These are phyloP conservation scores for Metschnikowia rubicola DNA, from an alignment of 805 yeast genomes.

Conservation along the genomic window DNA sequence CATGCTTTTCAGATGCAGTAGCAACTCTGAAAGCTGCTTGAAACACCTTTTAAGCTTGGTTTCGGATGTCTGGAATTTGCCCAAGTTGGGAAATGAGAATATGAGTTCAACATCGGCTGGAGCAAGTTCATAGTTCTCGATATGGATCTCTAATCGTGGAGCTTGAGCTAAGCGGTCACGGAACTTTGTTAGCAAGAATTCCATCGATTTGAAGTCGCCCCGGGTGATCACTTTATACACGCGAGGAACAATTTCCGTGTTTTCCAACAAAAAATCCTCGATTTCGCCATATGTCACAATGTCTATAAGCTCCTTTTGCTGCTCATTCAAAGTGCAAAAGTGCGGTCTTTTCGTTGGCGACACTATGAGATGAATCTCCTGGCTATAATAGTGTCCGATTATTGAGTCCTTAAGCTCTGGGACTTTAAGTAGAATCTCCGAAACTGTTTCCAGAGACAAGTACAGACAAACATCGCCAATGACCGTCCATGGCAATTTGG, in stretches of 20 bases:
- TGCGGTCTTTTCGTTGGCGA: slow-evolving; percentile 29
- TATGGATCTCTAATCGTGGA: slow-evolving; percentile 23
- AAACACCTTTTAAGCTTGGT: slow-evolving; percentile 17
- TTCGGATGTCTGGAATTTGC: slow-evolving; percentile 29
- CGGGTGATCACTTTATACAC: slow-evolving; percentile 28
- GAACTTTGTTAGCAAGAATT: slow-evolving; percentile 22
- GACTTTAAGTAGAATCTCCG: slow-evolving; percentile 11
- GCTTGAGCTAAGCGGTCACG: slow-evolving; percentile 16
- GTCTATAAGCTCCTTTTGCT: slow-evolving; percentile 13
- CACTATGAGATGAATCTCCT: slow-evolving; percentile 33
- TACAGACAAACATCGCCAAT: slow-evolving; percentile 9
- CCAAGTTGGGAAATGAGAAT: slow-evolving; percentile 24
- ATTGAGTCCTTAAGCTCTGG: slow-evolving; percentile 23
- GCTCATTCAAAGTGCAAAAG: slow-evolving; percentile 7
- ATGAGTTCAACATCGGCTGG: slow-evolving; percentile 21
- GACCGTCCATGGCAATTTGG: slow-evolving; percentile 13
- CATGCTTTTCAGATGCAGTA: slow-evolving; percentile 12
- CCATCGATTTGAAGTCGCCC: slow-evolving; percentile 29
- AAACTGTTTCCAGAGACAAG: slow-evolving; percentile 9
- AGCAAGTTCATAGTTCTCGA: slow-evolving; percentile 26
- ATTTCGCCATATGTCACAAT: slow-evolving; percentile 29
- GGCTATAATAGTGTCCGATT: slow-evolving; percentile 24
- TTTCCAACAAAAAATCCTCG: slow-evolving; percentile 28
- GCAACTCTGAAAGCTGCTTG: slow-evolving; percentile 3
- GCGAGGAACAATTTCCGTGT: slow-evolving; percentile 28